These are phyloP conservation scores for Lepraria neglecta DNA, from an alignment of 495 filamentous ascomycete species.

Conservation along the genomic window DNA sequence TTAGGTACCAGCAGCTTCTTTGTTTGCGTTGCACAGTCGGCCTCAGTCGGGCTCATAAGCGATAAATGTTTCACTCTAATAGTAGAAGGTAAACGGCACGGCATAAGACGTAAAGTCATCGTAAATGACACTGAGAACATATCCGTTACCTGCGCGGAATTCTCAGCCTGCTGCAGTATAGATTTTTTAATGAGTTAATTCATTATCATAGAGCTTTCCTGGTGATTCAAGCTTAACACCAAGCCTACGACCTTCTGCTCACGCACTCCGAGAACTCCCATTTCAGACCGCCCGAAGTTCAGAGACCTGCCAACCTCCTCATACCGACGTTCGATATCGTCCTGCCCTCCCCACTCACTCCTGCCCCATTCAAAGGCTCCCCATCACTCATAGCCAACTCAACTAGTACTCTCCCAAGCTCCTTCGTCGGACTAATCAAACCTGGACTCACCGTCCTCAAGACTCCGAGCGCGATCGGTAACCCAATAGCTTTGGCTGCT, in stretches of 20 bases:
- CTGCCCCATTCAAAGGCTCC: constrained; percentile 38
- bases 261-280: background rate
- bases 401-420: constrained; percentile 41
- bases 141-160: too few species aligned
- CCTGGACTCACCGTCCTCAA: constrained; percentile 20
- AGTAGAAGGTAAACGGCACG: too few species aligned
- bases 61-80: background rate
- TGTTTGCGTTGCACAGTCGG: background rate
- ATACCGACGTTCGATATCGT: constrained; percentile 45
- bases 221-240: background rate
- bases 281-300: background rate
- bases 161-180: too few species aligned
- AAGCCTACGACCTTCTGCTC: background rate
- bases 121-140: too few species aligned
- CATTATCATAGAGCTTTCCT: too few species aligned
- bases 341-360: constrained; percentile 41
- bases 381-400: constrained; percentile 56
- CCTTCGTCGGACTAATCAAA: constrained; percentile 33
- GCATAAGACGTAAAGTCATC: background rate
- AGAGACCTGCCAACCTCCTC: constrained; percentile 40
- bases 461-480: constrained; percentile 10
- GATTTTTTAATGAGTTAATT: too few species aligned
- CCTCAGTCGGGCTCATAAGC: background rate
- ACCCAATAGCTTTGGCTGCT: constrained; percentile 15
- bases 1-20: background rate